Conservation (phyloP, 441 rosid species). For the Isatis lusitanica region DNA sequence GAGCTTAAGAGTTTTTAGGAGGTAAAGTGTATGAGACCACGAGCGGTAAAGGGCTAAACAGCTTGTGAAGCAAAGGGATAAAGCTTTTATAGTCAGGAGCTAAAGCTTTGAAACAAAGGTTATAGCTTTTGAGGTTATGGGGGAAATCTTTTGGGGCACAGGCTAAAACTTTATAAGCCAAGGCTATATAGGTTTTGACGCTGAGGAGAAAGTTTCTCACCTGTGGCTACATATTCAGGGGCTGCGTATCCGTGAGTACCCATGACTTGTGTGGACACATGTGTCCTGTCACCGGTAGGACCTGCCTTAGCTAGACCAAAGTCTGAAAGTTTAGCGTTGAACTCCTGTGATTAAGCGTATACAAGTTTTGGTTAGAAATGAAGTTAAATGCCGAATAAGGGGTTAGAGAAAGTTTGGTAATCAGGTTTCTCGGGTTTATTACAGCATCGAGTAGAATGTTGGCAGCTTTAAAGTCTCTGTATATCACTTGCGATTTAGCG, state of each 20-base stretch:
- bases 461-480: conserved; percentile 66
- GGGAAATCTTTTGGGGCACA: background rate
- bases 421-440: conserved; percentile 22
- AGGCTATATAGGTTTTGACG: background rate
- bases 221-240: conserved; percentile 73
- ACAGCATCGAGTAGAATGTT: conserved; percentile 65
- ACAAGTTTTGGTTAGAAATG: background rate
- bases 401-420: background rate
- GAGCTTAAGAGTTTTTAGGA: background rate
- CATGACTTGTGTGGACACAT: conserved; percentile 67
- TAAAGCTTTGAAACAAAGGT: background rate
- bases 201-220: conserved; percentile 38
- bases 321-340: conserved; percentile 64
- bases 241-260: conserved; percentile 72
- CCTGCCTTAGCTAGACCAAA: conserved; percentile 75
- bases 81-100: background rate
- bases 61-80: background rate
- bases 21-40: background rate
- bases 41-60: background rate
- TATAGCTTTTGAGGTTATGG: background rate
- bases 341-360: conserved; percentile 45
- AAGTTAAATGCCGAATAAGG: background rate
- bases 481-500: conserved; percentile 57
- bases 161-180: background rate
- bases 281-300: conserved; percentile 67